Conservation (phyloP, 1,139 yeast genomes). For the Suhomyces taliae region DNA sequence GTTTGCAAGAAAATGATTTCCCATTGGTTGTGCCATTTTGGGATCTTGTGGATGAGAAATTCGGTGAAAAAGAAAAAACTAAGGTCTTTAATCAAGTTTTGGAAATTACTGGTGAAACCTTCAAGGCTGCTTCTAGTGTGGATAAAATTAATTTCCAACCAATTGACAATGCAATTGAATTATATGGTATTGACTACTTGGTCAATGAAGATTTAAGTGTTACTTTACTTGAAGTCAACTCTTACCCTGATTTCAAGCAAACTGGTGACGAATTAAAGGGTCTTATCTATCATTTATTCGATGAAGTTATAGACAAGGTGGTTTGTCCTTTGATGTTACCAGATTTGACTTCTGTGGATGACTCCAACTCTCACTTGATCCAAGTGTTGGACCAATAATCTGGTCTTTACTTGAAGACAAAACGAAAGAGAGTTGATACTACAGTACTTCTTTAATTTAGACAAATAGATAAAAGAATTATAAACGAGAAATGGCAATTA, state of each 20-base stretch:
- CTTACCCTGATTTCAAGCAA: slow-evolving; percentile 96
- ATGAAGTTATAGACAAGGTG: slow-evolving; percentile 35
- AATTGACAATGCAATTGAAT: slow-evolving; percentile 74
- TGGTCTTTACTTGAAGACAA: background rate
- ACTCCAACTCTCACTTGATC: slow-evolving; percentile 7
- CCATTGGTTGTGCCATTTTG: slow-evolving; percentile 68
- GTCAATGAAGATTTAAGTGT: slow-evolving; percentile 59
- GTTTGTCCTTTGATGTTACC: slow-evolving; percentile 14
- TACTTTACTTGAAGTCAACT: slow-evolving; percentile 76
- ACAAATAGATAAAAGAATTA: too few species aligned
- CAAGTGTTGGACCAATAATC: slow-evolving; percentile 6
- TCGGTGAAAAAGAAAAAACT: slow-evolving; percentile 33
- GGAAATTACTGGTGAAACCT: slow-evolving; percentile 66
- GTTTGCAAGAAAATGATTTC: slow-evolving; percentile 62
- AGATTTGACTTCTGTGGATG: background rate
- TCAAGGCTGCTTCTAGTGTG: slow-evolving; percentile 75
- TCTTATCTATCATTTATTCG: slow-evolving; percentile 62
- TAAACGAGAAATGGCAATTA: too few species aligned
- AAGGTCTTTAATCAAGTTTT: slow-evolving; percentile 56
- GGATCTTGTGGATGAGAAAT: slow-evolving; percentile 44
- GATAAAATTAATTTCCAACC: slow-evolving; percentile 92
- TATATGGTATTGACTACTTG: slow-evolving; percentile 85
- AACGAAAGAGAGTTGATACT: too few species aligned
- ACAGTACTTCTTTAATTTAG: too few species aligned
- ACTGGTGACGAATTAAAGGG: slow-evolving; percentile 76